Percentiles rank a stretch among this genome's conserved stretches.
These are phyloP conservation scores for Termitomyces sp. DNA, from an alignment of 768 basidiomycete species.

Conservation along the genomic window DNA sequence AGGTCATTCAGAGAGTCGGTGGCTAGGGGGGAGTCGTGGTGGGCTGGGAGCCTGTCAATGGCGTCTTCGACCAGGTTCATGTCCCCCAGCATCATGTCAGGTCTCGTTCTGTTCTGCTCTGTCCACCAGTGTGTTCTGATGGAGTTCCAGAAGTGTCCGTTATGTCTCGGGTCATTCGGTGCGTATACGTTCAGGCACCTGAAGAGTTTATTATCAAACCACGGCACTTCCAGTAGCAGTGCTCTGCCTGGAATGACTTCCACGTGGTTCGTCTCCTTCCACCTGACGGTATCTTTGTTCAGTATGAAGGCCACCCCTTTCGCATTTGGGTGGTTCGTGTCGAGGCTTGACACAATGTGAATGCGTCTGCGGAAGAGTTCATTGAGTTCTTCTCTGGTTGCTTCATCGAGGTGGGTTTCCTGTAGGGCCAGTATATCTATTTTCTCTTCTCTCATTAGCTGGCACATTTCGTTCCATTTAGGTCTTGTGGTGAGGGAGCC, in stretches of 20 bases:
- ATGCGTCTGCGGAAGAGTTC: conserved; percentile 12
- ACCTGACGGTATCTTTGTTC: conserved; percentile 26
- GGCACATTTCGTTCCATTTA: conserved; percentile 8
- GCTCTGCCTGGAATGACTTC: conserved; percentile 30
- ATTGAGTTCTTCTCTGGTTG: not conserved
- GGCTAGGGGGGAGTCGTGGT: conserved; percentile 23
- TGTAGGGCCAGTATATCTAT: not conserved
- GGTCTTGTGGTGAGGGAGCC: not conserved
- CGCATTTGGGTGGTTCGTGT: conserved; percentile 18
- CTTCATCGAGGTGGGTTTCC: not conserved
- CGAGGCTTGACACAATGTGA: conserved; percentile 18
- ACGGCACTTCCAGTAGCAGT: conserved; percentile 11
- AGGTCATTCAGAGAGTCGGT: too few species aligned
- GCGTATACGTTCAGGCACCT: not conserved
- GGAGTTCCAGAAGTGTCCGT: not conserved
- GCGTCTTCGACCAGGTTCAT: conserved; percentile 40
- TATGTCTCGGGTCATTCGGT: not conserved
- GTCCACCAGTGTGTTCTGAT: fast-evolving
- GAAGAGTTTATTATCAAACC: not conserved
- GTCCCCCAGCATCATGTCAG: conserved; percentile 37
- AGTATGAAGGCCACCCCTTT: conserved; percentile 33
- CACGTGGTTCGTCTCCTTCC: conserved; percentile 22
- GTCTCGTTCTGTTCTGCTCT: not conserved
- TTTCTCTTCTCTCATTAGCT: conserved; percentile 20
- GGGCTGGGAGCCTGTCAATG: conserved; percentile 29